Evolutionary conservation across 148 eudicot species (phyloP).

Genomic region (Cornus kousa): DNA sequence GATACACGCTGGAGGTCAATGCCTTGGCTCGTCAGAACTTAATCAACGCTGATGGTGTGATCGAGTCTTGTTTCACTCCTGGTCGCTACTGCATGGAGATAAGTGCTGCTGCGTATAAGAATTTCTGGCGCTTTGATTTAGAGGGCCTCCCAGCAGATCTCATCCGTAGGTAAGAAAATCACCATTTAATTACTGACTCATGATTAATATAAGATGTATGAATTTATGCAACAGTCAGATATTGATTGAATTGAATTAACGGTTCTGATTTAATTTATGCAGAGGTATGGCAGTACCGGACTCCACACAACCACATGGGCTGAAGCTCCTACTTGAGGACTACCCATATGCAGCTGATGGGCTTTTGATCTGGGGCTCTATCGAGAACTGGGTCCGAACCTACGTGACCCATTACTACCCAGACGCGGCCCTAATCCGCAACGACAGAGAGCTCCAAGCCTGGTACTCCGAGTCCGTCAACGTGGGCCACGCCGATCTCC

Average conservation of each 20-base stretch:
- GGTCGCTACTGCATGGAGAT: slow-evolving; percentile 94
- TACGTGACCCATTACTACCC: slow-evolving; percentile 78
- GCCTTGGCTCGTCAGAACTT: slow-evolving; percentile 77
- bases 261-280: slow-evolving; percentile 10
- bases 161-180: slow-evolving; percentile 53
- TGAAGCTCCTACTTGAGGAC: slow-evolving; percentile 69
- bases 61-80: slow-evolving; percentile 79
- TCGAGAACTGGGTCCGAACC: slow-evolving; percentile 65
- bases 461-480: slow-evolving; percentile 90
- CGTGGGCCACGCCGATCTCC: slow-evolving; percentile 85
- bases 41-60: slow-evolving; percentile 76
- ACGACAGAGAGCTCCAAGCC: slow-evolving; percentile 80
- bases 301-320: slow-evolving; percentile 74
- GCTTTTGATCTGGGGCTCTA: slow-evolving; percentile 78
- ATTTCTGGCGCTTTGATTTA: slow-evolving; percentile 76
- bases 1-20: slow-evolving; percentile 79
- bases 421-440: slow-evolving; percentile 42
- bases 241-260: too few species aligned
- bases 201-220: too few species aligned
- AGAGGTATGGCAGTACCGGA: slow-evolving; percentile 93
- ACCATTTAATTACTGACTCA: too few species aligned
- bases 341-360: slow-evolving; percentile 97
- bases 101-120: slow-evolving; percentile 87
- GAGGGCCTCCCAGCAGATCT: slow-evolving; percentile 91
- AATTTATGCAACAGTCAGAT: too few species aligned